These are phyloP conservation scores for Cryptosporidium andersoni DNA, from an alignment of 169 alveolate genomes.

Conservation along the genomic window DNA sequence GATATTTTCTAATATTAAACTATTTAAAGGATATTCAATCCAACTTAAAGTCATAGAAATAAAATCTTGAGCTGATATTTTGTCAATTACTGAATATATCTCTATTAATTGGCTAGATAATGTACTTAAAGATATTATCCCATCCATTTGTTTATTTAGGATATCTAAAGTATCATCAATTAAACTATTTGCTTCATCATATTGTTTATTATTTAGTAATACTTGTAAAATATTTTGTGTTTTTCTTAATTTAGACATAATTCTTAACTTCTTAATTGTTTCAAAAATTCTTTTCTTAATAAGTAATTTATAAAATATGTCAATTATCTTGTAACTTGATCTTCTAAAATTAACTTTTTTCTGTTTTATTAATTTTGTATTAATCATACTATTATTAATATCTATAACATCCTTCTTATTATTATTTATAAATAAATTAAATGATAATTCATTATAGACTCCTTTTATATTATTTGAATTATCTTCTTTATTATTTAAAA, in stretches of 20 bases:
- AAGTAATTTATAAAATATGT: neutral
- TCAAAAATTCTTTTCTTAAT: neutral
- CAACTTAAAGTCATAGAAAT: constrained; percentile 4
- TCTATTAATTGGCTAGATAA: constrained; percentile 28
- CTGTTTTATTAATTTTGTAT: neutral
- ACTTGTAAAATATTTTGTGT: constrained; percentile 19
- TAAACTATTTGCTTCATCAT: constrained; percentile 4
- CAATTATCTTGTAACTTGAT: neutral
- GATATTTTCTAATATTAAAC: neutral
- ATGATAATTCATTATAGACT: neutral
- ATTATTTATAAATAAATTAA: neutral
- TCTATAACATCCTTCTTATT: neutral
- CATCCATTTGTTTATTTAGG: constrained; percentile 13
- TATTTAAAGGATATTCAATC: neutral
- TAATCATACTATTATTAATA: constrained; percentile 2
- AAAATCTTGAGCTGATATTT: constrained; percentile 25
- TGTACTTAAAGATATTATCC: constrained; percentile 11
- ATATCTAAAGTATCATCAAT: constrained; percentile 3
- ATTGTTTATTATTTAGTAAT: constrained; percentile 20
- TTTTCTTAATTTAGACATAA: neutral
- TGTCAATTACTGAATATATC: constrained; percentile 28
- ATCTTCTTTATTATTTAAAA: neutral
- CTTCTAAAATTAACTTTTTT: neutral
- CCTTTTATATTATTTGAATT: neutral
- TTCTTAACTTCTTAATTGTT: neutral